These are phyloP conservation scores for Phanerochaete carnosa DNA, from an alignment of 768 basidiomycete genomes.

Conservation along the genomic window DNA sequence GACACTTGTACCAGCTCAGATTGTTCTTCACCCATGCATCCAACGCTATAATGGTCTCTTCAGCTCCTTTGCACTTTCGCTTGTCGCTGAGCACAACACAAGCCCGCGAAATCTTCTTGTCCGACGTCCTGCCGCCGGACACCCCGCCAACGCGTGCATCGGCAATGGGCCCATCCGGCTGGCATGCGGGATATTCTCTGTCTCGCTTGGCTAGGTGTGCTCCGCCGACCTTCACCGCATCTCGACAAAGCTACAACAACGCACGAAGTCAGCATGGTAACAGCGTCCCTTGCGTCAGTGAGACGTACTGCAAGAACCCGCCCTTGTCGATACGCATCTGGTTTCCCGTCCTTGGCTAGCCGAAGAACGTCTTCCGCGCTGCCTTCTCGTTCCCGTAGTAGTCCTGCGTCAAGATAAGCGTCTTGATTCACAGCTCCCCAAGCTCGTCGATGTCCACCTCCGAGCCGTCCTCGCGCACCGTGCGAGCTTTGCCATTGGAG, in stretches of 20 bases:
- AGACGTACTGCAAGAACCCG: constrained; percentile 61
- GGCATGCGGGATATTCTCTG: constrained; percentile 63
- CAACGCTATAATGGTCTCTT: constrained; percentile 41
- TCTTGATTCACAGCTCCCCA: constrained; percentile 63
- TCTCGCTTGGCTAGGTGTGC: constrained; percentile 80
- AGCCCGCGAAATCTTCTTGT: constrained; percentile 74
- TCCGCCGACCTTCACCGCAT: constrained; percentile 78
- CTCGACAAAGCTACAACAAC: constrained; percentile 68
- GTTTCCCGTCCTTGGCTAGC: constrained; percentile 79
- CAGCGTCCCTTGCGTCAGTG: background rate
- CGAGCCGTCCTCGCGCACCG: constrained; percentile 54
- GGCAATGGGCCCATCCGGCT: constrained; percentile 56
- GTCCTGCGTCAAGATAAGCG: constrained; percentile 55
- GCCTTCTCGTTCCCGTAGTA: constrained; percentile 74
- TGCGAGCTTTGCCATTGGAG: constrained; percentile 63
- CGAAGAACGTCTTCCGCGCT: constrained; percentile 63
- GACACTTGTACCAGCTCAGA: constrained; percentile 73
- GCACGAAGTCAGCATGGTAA: background rate
- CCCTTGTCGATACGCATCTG: constrained; percentile 57
- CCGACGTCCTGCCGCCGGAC: constrained; percentile 61
- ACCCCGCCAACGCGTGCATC: constrained; percentile 77
- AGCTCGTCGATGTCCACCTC: constrained; percentile 55
- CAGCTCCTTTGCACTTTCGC: constrained; percentile 49
- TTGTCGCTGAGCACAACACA: constrained; percentile 66
- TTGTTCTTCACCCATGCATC: constrained; percentile 59